Percentiles rank a stretch among this genome's conserved stretches.
Conservation (phyloP, 305 asterid species). For the Ilex paraguariensis region DNA sequence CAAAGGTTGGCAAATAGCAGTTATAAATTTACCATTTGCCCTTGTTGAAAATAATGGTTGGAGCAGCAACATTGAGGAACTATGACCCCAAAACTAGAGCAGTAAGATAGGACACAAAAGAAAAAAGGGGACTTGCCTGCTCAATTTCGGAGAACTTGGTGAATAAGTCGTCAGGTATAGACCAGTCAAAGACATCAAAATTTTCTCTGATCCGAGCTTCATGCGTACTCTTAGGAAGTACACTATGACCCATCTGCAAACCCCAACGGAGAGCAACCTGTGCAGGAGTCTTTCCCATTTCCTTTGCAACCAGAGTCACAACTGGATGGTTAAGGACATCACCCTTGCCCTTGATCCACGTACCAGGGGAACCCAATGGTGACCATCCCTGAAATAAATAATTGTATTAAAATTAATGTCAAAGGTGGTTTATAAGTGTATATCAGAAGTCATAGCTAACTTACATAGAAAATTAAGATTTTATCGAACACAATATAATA, state of each 20-base stretch:
- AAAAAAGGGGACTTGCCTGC: slow-evolving; percentile 41
- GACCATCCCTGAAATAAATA: slow-evolving; percentile 44
- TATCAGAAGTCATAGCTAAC: too few relatives aligned
- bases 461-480: too few relatives aligned
- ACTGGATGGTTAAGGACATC: slow-evolving; percentile 56
- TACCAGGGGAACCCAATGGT: slow-evolving; percentile 79
- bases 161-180: slow-evolving; percentile 60
- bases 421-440: too few relatives aligned
- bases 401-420: too few relatives aligned
- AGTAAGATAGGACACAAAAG: not conserved
- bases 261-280: slow-evolving; percentile 86
- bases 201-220: slow-evolving; percentile 72
- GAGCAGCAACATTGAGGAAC: not conserved
- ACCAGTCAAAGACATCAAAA: slow-evolving; percentile 56
- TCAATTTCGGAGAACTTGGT: slow-evolving; percentile 56
- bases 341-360: slow-evolving; percentile 35
- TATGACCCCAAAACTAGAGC: not conserved
- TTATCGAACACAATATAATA: too few relatives aligned
- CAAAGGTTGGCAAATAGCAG: not conserved
- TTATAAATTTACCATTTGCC: too few relatives aligned
- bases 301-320: slow-evolving; percentile 39
- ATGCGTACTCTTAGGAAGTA: slow-evolving; percentile 68
- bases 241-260: slow-evolving; percentile 64
- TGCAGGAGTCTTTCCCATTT: slow-evolving; percentile 70
- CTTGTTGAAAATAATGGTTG: not conserved